Base-by-base conservation (phyloP, 345 rosid species). In the Brassica juncea region DNA sequence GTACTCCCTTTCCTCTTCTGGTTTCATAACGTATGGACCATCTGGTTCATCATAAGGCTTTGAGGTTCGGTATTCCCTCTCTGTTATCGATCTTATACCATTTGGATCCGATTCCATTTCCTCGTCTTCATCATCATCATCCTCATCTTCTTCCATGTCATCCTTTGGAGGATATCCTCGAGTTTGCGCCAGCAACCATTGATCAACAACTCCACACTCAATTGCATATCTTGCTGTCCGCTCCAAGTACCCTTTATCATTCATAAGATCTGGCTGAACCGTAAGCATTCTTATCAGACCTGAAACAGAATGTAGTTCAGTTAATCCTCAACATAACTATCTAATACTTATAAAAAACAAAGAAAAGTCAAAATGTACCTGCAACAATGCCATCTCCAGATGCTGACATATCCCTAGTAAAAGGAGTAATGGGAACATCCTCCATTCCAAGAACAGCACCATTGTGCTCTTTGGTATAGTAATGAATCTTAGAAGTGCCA, bases 351-450 rank as follows among this genome's bases (percentile, higher is more conserved):
- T 0, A 3, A 1, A 63, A 30, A 44, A 62, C 19, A 47, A 34
- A 35, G 47, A 55, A 35, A 54, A 58, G 23, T 8, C 11, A 74
- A 54, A 68, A 28, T 39, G 32, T 81, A 94, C 99, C 97, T 76
- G 97, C 99, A 74, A 86, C 90, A 55, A 94, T 88, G 83, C 94
- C 99, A 87, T 92, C 97, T 80, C 97, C 97, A 64, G 98, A 86
- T 42, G 97, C 91, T 3, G 94, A 92, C 99, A 92, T 88, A 75
- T 91, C 99, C 75, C 84, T 1, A 0, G 97, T 84, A 84, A 87
- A 91, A 59, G 95, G 97, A 52, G 94, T 89, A 59, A 94, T 55
- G 3, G 91, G 94, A 14, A 92, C 84, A 85, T 87, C 97, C 86
- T 92, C 97, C 90, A 88, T 87, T 58, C 97, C 94, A 61, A 69